These are phyloP conservation scores for Pyrenochaeta sp. DNA, from an alignment of 2,329 filamentous ascomycete species.

Conservation along the genomic window DNA sequence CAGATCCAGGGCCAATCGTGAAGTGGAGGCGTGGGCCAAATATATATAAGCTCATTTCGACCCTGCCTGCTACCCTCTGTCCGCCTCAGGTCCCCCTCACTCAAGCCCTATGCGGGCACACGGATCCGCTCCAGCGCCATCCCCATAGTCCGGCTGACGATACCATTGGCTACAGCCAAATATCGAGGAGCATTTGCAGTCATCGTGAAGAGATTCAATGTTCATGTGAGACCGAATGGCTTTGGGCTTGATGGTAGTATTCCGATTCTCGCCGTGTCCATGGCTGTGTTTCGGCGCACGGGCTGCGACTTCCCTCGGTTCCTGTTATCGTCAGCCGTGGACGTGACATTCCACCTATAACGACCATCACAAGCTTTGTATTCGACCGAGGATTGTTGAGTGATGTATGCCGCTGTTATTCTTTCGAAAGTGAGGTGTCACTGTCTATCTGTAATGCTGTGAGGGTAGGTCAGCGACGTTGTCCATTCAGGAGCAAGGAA, in stretches of 20 bases:
- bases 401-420: background rate
- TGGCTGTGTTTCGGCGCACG: constrained; percentile 1
- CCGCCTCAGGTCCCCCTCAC: constrained; percentile 12
- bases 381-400: background rate
- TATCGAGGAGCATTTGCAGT: constrained; percentile 2
- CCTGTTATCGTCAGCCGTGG: constrained; percentile 7
- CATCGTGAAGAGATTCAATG: background rate
- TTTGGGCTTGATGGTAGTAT: constrained; percentile 1
- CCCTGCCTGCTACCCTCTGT: constrained; percentile 6
- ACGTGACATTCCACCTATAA: background rate
- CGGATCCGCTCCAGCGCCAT: constrained; percentile 9
- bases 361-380: background rate
- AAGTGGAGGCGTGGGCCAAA: constrained; percentile 6
- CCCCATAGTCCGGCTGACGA: constrained; percentile 1
- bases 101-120: constrained; percentile 10
- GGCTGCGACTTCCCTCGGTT: constrained; percentile 16
- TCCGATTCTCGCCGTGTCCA: constrained; percentile 19
- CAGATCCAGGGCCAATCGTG: background rate
- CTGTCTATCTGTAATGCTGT: too few relatives aligned
- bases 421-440: background rate
- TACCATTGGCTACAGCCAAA: constrained; percentile 14
- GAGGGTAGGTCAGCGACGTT: too few relatives aligned
- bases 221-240: constrained; percentile 8
- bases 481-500: too few relatives aligned
- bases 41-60: constrained; percentile 13